These are phyloP conservation scores for Blastobotrys petasosporus DNA, from an alignment of 1,139 yeast species.

Conservation along the genomic window DNA sequence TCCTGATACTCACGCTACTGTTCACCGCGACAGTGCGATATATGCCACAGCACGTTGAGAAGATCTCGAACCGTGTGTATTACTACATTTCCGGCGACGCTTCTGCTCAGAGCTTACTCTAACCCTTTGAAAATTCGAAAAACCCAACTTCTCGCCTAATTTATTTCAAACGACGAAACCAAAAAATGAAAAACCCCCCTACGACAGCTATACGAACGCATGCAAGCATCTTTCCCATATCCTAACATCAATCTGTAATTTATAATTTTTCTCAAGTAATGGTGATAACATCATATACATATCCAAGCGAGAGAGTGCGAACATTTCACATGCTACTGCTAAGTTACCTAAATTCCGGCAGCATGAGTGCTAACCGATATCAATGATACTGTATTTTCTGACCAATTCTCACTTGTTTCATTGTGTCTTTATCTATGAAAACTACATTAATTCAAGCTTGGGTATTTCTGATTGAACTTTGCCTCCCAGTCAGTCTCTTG, in stretches of 20 bases:
- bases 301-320: too few species aligned
- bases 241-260: too few species aligned
- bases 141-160: background rate
- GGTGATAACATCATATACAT: background rate
- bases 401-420: slow-evolving; percentile 1
- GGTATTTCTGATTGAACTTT: slow-evolving; percentile 29
- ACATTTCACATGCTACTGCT: too few species aligned
- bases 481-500: slow-evolving; percentile 26
- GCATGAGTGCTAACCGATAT: too few species aligned
- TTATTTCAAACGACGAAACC: background rate
- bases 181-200: background rate
- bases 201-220: too few species aligned
- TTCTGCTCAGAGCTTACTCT: background rate
- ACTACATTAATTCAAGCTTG: slow-evolving; percentile 23
- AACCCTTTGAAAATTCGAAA: background rate
- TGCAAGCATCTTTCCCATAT: too few species aligned
- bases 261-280: too few species aligned
- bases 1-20: slow-evolving; percentile 14
- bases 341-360: too few species aligned
- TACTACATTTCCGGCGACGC: slow-evolving; percentile 21
- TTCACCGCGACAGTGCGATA: slow-evolving; percentile 23
- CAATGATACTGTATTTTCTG: too few species aligned
- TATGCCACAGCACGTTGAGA: slow-evolving; percentile 24
- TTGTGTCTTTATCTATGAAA: background rate
- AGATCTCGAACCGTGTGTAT: slow-evolving; percentile 21